A percentile compares a stretch with the other conserved stretches of the same genome.
Conservation (phyloP, 148 eudicot genomes). For the Euryodendron excelsum region DNA sequence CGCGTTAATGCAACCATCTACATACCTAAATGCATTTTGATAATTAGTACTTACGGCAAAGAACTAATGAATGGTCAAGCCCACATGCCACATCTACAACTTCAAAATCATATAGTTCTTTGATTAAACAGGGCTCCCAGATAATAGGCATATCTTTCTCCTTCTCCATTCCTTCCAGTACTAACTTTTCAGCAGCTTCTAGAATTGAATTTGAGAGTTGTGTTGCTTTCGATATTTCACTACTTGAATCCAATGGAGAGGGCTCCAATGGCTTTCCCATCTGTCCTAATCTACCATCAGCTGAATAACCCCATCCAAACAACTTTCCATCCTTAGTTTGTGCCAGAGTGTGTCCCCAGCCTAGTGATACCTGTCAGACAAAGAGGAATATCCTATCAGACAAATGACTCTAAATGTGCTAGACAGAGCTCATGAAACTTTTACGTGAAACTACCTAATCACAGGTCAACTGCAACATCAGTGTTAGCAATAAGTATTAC, state of each 20-base stretch:
- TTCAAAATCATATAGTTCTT: slow-evolving; percentile 47
- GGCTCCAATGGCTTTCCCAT: slow-evolving; percentile 49
- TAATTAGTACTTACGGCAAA: slow-evolving; percentile 61
- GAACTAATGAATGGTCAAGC: slow-evolving; percentile 76
- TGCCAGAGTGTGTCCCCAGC: slow-evolving; percentile 98
- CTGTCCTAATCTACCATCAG: slow-evolving; percentile 90
- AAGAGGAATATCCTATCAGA: slow-evolving; percentile 4
- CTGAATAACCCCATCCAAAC: slow-evolving; percentile 96
- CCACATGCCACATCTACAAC: slow-evolving; percentile 78
- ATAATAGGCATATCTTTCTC: slow-evolving; percentile 90
- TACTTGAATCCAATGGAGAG: slow-evolving; percentile 61
- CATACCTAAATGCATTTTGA: not conserved
- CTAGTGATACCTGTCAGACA: slow-evolving; percentile 67
- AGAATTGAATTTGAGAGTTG: slow-evolving; percentile 36
- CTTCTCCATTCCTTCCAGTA: slow-evolving; percentile 76
- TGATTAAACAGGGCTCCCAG: slow-evolving; percentile 71
- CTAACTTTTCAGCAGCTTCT: slow-evolving; percentile 68
- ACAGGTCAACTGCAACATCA: not conserved
- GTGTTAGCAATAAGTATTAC: not conserved
- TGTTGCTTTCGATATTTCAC: slow-evolving; percentile 24
- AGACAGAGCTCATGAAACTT: not conserved
- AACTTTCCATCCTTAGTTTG: slow-evolving; percentile 66
- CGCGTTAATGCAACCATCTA: not conserved
- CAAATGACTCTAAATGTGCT: not conserved
- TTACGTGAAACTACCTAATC: not conserved